Evolutionary conservation across 805 yeast genomes (phyloP).

Genomic region (Kluyveromyces nonfermentans): DNA sequence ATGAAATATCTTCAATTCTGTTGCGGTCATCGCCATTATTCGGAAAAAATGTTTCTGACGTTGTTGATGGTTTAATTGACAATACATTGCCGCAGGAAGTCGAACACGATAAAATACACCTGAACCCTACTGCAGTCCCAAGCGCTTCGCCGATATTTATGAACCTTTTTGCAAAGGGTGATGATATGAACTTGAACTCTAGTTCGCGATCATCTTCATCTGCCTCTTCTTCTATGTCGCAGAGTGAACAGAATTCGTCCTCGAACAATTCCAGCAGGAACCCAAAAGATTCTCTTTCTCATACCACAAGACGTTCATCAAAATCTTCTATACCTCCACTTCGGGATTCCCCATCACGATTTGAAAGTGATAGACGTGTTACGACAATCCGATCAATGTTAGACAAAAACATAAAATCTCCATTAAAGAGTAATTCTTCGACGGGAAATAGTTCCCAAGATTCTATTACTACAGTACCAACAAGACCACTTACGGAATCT

Average conservation of each 20-base stretch:
- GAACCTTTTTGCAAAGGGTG: background rate
- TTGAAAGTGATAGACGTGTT: background rate
- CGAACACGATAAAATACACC: background rate
- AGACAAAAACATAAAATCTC: slow-evolving; percentile 1
- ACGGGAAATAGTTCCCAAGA: slow-evolving; percentile 7
- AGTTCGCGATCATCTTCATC: slow-evolving; percentile 2
- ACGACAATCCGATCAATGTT: background rate
- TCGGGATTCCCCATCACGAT: background rate
- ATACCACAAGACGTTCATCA: slow-evolving; percentile 6
- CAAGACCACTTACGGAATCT: slow-evolving; percentile 9
- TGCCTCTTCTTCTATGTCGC: slow-evolving; percentile 7
- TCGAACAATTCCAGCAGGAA: background rate
- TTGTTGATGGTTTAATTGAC: slow-evolving; percentile 20
- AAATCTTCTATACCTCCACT: slow-evolving; percentile 2
- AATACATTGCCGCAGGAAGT: slow-evolving; percentile 13
- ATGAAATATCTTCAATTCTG: slow-evolving; percentile 20
- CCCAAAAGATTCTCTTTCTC: slow-evolving; percentile 6
- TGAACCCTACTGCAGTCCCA: slow-evolving; percentile 2
- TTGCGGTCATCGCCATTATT: slow-evolving; percentile 17
- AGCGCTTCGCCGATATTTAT: slow-evolving; percentile 1
- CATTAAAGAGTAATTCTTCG: slow-evolving; percentile 1
- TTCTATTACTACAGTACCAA: slow-evolving; percentile 1
- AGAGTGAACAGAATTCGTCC: slow-evolving; percentile 3
- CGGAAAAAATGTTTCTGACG: slow-evolving; percentile 18
- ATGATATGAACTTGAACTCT: slow-evolving; percentile 1